A percentile compares a stretch with the other conserved stretches of the same genome.
Conservation (phyloP, 73 alveolate genomes). For the Stentor coeruleus region DNA sequence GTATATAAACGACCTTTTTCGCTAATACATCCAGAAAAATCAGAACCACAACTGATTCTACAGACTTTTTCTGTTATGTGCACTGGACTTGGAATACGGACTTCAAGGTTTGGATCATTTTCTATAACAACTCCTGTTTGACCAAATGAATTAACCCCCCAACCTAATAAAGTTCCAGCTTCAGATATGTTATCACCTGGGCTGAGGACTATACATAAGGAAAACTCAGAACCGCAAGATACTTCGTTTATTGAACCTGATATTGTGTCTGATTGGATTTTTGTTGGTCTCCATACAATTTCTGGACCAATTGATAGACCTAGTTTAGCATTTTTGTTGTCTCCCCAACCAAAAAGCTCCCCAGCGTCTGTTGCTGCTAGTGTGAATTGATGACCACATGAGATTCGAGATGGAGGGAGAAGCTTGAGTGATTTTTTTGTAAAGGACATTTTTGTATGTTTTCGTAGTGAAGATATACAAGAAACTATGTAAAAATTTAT, state of each 20-base stretch:
- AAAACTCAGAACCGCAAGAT: conserved; percentile 18
- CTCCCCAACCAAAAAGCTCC: conserved; percentile 5
- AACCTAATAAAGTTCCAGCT: background rate
- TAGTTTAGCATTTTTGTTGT: conserved; percentile 16
- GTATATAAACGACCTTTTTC: conserved; percentile 42
- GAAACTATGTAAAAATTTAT: too few species aligned
- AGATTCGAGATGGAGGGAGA: background rate
- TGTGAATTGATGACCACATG: conserved; percentile 15
- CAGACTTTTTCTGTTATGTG: background rate
- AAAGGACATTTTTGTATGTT: too few species aligned
- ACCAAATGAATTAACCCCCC: conserved; percentile 4
- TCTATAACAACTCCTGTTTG: conserved; percentile 7
- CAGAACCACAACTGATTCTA: conserved; percentile 1
- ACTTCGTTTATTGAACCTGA: background rate
- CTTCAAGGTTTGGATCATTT: background rate
- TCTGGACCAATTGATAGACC: conserved; percentile 8
- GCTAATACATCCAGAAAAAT: conserved; percentile 47
- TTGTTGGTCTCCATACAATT: conserved; percentile 10
- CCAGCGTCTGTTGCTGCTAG: background rate
- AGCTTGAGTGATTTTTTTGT: too few species aligned
- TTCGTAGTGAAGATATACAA: too few species aligned
- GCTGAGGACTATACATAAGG: background rate
- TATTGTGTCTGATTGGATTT: background rate
- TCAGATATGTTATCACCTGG: background rate
- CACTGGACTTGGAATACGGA: background rate